Percentiles rank a stretch among this genome's conserved stretches.
These are phyloP conservation scores for Aspergillus caelatus DNA, from an alignment of 2,329 filamentous ascomycete genomes.

Conservation along the genomic window DNA sequence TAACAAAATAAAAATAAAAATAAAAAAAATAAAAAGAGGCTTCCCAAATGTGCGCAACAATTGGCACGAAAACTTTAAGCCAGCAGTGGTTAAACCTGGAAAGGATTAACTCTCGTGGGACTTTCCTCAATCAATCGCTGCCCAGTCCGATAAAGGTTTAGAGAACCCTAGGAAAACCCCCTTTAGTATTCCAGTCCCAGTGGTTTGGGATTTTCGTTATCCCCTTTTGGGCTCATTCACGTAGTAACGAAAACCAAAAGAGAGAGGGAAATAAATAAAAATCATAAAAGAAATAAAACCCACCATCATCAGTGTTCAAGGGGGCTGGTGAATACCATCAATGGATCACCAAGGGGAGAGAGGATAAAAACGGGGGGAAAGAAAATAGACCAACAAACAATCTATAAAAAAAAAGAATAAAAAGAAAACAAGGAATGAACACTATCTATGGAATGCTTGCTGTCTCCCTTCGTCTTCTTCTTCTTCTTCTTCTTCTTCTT, in stretches of 20 bases:
- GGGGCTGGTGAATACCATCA: background rate
- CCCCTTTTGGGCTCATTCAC: background rate
- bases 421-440: background rate
- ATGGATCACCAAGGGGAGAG: background rate
- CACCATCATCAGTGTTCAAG: background rate
- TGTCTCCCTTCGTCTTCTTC: background rate
- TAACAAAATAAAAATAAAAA: background rate
- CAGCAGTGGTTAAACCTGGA: background rate
- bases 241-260: background rate
- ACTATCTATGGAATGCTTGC: background rate
- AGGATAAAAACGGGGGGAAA: background rate
- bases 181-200: background rate
- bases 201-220: background rate
- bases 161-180: background rate
- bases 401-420: background rate
- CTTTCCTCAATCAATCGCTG: slow-evolving; percentile 1
- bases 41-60: background rate
- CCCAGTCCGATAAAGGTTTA: slow-evolving; percentile 1
- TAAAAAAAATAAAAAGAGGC: background rate
- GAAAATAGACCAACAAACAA: background rate
- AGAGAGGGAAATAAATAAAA: background rate
- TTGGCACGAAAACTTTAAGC: slow-evolving; percentile 5
- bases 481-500: background rate
- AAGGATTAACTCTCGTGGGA: slow-evolving; percentile 8
- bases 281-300: background rate